Conservation (phyloP, 768 basidiomycete genomes). For the Trametes coccinea region DNA sequence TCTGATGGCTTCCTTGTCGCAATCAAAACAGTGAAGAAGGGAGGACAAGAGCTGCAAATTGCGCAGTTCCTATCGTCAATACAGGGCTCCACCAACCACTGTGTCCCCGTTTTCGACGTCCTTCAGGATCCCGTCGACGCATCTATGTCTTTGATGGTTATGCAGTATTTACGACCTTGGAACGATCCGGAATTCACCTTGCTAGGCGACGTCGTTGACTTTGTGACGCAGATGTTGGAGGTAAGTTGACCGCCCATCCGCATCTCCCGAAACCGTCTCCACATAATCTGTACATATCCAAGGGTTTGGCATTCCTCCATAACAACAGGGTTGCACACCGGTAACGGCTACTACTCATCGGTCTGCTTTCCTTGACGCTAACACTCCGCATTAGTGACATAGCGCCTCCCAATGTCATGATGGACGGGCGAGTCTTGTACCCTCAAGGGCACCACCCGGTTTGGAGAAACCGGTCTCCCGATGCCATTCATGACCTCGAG, state of each 20-base stretch:
- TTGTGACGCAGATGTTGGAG: constrained; percentile 13
- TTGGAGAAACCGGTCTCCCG: constrained; percentile 32
- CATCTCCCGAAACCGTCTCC: no score
- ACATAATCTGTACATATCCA: neutral
- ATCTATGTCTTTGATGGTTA: constrained; percentile 21
- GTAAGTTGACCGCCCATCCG: neutral
- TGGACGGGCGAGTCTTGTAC: constrained; percentile 23
- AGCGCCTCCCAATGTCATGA: constrained; percentile 25
- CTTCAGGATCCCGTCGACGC: constrained; percentile 20
- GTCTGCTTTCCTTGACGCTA: no score
- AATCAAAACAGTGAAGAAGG: constrained; percentile 9
- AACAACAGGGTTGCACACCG: constrained; percentile 21
- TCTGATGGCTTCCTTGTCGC: constrained; percentile 6
- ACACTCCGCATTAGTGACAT: constrained; percentile 23
- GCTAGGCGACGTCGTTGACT: constrained; percentile 22
- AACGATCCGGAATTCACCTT: constrained; percentile 16
- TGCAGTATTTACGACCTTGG: constrained; percentile 24
- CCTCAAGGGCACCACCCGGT: constrained; percentile 28
- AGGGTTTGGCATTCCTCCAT: constrained; percentile 25
- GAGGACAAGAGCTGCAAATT: constrained; percentile 15
- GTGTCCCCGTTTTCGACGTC: constrained; percentile 25
- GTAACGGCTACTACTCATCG: constrained; percentile 14
- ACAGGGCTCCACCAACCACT: constrained; percentile 25
- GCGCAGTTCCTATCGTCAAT: constrained; percentile 10
- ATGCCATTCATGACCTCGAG: constrained; percentile 32